Percentiles rank a stretch among this genome's conserved stretches.
phyloP scores from a whole-genome alignment of 345 rosid genomes.

The Leavenworthia alabamica region DNA sequence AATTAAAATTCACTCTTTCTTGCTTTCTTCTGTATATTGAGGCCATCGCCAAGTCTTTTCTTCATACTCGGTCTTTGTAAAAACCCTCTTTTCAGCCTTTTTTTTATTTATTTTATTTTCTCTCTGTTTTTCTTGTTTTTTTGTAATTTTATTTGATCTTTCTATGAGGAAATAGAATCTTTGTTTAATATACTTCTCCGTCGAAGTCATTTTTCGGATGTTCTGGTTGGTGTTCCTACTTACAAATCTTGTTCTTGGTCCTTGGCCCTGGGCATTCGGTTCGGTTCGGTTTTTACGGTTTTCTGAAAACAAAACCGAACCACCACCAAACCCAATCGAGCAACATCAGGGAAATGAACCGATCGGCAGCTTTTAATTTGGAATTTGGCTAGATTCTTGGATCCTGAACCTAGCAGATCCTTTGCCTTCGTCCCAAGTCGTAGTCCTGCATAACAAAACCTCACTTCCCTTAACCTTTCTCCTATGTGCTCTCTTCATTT shows the following conservation, averaged over 20 bases:
- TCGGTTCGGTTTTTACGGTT: too few species aligned
- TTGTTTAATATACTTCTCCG: background rate
- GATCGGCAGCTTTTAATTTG: too few species aligned
- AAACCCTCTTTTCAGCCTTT: conserved; percentile 5
- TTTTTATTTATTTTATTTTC: background rate
- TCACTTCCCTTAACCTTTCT: too few species aligned
- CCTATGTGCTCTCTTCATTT: too few species aligned
- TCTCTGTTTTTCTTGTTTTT: conserved; percentile 1
- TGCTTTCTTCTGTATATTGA: conserved; percentile 28
- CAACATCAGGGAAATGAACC: too few species aligned
- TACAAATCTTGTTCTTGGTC: background rate
- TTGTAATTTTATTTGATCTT: conserved; percentile 21
- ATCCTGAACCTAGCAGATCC: too few species aligned
- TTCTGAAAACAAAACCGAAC: too few species aligned
- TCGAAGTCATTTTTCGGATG: background rate
- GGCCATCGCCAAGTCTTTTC: conserved; percentile 20
- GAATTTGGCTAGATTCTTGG: too few species aligned
- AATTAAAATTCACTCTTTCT: background rate
- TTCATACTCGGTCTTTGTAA: conserved; percentile 3
- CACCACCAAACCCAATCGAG: too few species aligned
- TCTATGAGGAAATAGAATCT: conserved; percentile 9
- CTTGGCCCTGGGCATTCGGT: too few species aligned
- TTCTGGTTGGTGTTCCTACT: background rate
- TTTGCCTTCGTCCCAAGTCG: too few species aligned
- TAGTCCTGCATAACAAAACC: too few species aligned